These are phyloP conservation scores for Phytomonas serpens DNA, from an alignment of 208 protist species.

Conservation along the genomic window DNA sequence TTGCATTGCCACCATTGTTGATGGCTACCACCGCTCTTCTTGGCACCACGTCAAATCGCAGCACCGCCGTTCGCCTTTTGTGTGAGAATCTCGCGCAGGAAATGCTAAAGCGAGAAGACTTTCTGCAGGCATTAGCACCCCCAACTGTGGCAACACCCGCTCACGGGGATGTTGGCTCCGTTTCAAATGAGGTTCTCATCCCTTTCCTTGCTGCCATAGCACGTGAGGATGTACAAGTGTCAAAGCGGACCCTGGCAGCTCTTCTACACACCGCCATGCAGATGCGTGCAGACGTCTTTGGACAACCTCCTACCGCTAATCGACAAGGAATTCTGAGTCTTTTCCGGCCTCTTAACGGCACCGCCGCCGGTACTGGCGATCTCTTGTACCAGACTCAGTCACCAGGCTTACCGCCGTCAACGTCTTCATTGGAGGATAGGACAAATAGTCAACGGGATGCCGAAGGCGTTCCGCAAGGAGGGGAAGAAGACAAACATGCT, in stretches of 20 bases:
- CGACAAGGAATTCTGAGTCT: constrained; percentile 43
- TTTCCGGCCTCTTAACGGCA: constrained; percentile 4
- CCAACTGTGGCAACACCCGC: constrained; percentile 43
- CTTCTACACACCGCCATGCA: constrained; percentile 58
- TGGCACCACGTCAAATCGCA: constrained; percentile 30
- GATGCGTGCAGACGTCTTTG: constrained; percentile 70
- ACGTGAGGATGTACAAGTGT: constrained; percentile 55
- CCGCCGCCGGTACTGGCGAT: not conserved
- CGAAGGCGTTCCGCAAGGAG: not conserved
- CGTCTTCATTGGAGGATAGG: not conserved
- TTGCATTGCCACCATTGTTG: constrained; percentile 51
- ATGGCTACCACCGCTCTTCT: constrained; percentile 53
- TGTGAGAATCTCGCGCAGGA: constrained; percentile 54
- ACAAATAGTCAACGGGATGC: not conserved
- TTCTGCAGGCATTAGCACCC: constrained; percentile 53
- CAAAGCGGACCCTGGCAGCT: constrained; percentile 38
- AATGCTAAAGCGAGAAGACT: constrained; percentile 45
- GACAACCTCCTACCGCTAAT: constrained; percentile 57
- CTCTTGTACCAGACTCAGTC: not conserved
- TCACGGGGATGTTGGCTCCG: constrained; percentile 18
- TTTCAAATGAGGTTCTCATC: constrained; percentile 72
- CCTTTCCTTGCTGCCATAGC: constrained; percentile 70
- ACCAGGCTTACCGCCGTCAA: not conserved
- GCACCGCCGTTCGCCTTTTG: constrained; percentile 47
- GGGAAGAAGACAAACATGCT: not conserved